Base-by-base conservation (phyloP, 257 asterid genomes). In the Capsicum rhomboideum region DNA sequence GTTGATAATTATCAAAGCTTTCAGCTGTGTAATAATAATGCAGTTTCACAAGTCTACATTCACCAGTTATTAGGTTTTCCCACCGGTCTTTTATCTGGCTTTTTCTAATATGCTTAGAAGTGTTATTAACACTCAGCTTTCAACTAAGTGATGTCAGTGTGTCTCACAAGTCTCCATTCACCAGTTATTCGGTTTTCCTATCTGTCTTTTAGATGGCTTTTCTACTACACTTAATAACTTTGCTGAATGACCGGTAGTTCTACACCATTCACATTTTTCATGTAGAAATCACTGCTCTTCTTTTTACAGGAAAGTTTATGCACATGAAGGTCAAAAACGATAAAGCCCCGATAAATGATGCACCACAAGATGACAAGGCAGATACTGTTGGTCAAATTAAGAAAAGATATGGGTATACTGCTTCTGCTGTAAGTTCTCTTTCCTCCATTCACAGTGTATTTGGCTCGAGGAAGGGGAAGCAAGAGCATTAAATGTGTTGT, bases 391-490 rank as follows among this genome's bases (percentile, higher is more conserved):
- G 92, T 86, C 97, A 94, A 84, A 94, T 96, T 82, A 96, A 96
- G 98, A 94, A 91, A 88, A 94, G 89, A 89, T 96, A 96, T 56
- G 99, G 99, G 68, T 93, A 87, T 83, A 72, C 95, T 71, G 87
- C 95, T 8, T 79, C 94, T 85, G 89, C 90, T 61, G 97, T 94
- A 90, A 89, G 94, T 89, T 59, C 21, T 44, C 50, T 20, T 55
- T 58, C 83, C 8, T 82, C 49, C 82, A 31, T 83, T 52, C 67
- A 23, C 17, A 58, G 49, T 56, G 12, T 79, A 26, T 16, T 77
- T 74, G n/a, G 64, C 18, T 52, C 71, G 9, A 23, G 61, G 58
- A 49, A 34, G 21, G 31, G 49, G 53, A 74, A 54, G 23, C 4
- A 29, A 49, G 81, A 58, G 44, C 42, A 75, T 26, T 49, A 14